Evolutionary conservation across 2,329 filamentous ascomycete genomes (phyloP).

Genomic region (Whalleya microplaca): DNA sequence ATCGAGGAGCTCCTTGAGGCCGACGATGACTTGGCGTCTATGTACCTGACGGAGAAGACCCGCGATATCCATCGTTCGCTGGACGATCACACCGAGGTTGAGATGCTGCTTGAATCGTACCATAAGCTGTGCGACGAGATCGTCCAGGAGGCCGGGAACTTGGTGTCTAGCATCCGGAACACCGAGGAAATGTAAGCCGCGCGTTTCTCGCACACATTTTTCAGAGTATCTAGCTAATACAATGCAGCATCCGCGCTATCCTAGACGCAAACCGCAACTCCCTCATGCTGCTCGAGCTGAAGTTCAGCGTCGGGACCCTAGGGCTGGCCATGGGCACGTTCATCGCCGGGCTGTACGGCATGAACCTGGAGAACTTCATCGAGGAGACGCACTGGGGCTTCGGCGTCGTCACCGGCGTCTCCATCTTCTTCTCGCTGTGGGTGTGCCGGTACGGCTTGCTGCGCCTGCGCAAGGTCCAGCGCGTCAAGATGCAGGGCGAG

Average conservation of each 20-base stretch:
- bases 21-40: conserved; percentile 89
- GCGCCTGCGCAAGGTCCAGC: conserved; percentile 83
- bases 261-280: conserved; percentile 97
- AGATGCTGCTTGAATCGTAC: conserved; percentile 96
- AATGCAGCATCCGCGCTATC: conserved; percentile 85
- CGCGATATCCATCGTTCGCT: conserved; percentile 73
- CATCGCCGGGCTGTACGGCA: conserved; percentile 97
- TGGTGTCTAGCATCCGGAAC: conserved; percentile 94
- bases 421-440: conserved; percentile 71
- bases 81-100: conserved; percentile 93
- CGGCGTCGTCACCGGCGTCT: conserved; percentile 70
- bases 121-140: conserved; percentile 98
- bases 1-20: conserved; percentile 95
- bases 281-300: conserved; percentile 95
- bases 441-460: conserved; percentile 84
- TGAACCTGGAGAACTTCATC: conserved; percentile 99
- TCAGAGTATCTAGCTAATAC: conserved; percentile 14
- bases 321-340: conserved; percentile 95
- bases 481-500: conserved; percentile 76
- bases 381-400: conserved; percentile 93
- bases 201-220: background rate
- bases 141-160: conserved; percentile 89
- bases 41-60: conserved; percentile 93
- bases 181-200: conserved; percentile 90
- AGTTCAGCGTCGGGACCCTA: conserved; percentile 93